Percentiles rank a stretch among this genome's conserved stretches.
Evolutionary conservation across 2,329 filamentous ascomycete species (phyloP).

Genomic region (Aureobasidium mangrovei): DNA sequence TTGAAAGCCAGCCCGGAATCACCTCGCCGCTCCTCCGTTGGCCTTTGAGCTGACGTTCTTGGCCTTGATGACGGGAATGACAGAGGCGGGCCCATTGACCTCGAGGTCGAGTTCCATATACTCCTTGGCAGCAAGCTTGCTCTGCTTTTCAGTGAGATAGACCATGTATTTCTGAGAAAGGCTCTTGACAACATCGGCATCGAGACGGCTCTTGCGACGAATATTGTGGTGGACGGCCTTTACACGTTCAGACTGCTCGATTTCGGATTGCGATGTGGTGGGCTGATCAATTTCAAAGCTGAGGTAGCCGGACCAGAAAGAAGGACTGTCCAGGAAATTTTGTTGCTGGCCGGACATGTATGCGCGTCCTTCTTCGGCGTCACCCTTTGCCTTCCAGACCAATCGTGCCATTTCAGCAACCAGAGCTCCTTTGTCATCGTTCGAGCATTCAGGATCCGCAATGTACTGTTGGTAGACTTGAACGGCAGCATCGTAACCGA

Average conservation of each 20-base stretch:
- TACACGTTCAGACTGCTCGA: slow-evolving; percentile 61
- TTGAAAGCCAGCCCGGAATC: slow-evolving; percentile 5
- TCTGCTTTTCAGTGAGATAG: slow-evolving; percentile 75
- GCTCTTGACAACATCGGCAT: slow-evolving; percentile 59
- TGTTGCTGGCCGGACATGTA: slow-evolving; percentile 76
- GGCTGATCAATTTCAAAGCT: slow-evolving; percentile 83
- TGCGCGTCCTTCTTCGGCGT: slow-evolving; percentile 68
- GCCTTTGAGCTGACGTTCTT: neutral
- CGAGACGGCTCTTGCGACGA: slow-evolving; percentile 62
- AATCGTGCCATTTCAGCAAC: slow-evolving; percentile 82
- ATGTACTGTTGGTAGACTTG: slow-evolving; percentile 75
- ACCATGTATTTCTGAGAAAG: slow-evolving; percentile 70
- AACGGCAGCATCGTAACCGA: slow-evolving; percentile 75
- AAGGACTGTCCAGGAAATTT: slow-evolving; percentile 73
- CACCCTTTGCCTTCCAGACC: slow-evolving; percentile 80
- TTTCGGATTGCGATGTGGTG: slow-evolving; percentile 54
- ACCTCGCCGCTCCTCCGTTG: neutral
- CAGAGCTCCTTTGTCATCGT: slow-evolving; percentile 75
- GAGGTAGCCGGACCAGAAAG: slow-evolving; percentile 87
- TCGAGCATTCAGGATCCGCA: slow-evolving; percentile 60
- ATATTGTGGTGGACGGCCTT: slow-evolving; percentile 72
- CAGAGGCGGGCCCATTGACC: slow-evolving; percentile 59
- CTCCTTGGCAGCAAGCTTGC: slow-evolving; percentile 74
- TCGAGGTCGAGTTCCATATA: slow-evolving; percentile 77
- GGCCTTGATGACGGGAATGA: neutral